Base-by-base conservation (phyloP, 768 basidiomycete species). In the Calocybe cyanea region DNA sequence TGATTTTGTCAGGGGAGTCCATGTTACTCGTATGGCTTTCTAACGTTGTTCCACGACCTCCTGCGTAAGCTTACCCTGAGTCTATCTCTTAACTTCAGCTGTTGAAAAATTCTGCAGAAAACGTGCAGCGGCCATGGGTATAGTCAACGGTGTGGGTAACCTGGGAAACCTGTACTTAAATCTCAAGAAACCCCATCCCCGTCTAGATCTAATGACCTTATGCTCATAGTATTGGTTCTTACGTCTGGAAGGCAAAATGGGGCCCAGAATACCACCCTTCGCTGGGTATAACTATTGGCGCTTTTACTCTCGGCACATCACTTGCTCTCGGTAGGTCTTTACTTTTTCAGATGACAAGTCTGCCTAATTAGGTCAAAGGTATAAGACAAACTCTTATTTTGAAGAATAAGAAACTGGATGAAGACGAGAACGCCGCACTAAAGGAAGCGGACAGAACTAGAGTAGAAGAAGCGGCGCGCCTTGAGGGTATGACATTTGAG, bases 1-100 rank as follows among this genome's bases (percentile, higher is more conserved):
- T 2, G 25, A 17, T 18, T 23, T 11, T 18, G 14, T 35, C 34
- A 5, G 28, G 72, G 72, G 70, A 2, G 69, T 69, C 68, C 7
- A 67, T 75, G 64, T 77, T 71, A 0, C 56, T 77, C 15, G 80
- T 82, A 1, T 85, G 83, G 83, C 75, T 82, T 6, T 73, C 79
- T 0, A 83, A 81, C 49, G 67, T 73, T 1, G 60, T 83, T 31
- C 76, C 80, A 14, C 71, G 83, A 3, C 82, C 83, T 28, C 81
- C 81, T 2, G 73, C 78, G 51, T 80, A 71, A 49, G 55, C 43
- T 9, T 4, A 6, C n/a, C n/a, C n/a, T n/a, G n/a, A n/a, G n/a
- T 13, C 7, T 39, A 31, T 17, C 13, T 18, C 10, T 24, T 24
- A 7, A 3, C 3, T 7, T 28, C 23, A 4, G 13, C 17, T 38